Evolutionary conservation across 257 asterid species (phyloP), one percentile per base, ranked within the genome.

Genomic region (Vinca minor): DNA sequence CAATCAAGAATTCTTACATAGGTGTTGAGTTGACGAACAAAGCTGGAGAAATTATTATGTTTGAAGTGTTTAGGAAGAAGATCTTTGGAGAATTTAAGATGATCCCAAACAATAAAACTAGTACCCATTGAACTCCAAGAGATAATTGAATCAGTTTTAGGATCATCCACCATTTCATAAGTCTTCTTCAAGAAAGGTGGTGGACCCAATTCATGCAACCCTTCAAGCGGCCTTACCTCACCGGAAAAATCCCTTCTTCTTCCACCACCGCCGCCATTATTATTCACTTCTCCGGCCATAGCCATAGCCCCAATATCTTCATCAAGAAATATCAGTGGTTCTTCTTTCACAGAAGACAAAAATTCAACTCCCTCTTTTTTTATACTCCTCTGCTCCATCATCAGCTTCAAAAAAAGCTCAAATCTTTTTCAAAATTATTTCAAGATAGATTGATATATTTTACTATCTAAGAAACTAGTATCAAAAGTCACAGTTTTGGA

Each of bases 11-110:
- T 5, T 59, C 95, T 78, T 69, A 92, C 98, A 74, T 87, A 87
- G 71, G 98, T 93, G 66, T 89, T 89, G 59, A 93, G 96, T 44
- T 93, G 98, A 41, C 96, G 87, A 56, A 92, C 83, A 59, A 92
- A 92, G 85, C 98, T 89, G 1, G 98, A 89, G 83, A 92, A 92
- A 77, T 88, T 87, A 71, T 68, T 85, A 77, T 92, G 98, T 84
- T 89, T 89, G 71, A 92, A 92, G 77, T 92, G 84, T 34, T 72
- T 83, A 17, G 98, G 96, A 49, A 92, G 87, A 79, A 92, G 77
- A 71, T 92, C 82, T 10, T 72, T 68, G 21, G 96, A 82, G 17
- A 92, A 81, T 44, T 49, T 75, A 74, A 88, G 91, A 21, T 87
- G 83, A 20, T 92, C 95, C 96, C 95, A 88, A 59, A 89, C 93